Percentiles rank a stretch among this genome's conserved stretches.
Evolutionary conservation across 352 stramenopile genomes (phyloP).

Genomic region (Phytophthora hibernalis): DNA sequence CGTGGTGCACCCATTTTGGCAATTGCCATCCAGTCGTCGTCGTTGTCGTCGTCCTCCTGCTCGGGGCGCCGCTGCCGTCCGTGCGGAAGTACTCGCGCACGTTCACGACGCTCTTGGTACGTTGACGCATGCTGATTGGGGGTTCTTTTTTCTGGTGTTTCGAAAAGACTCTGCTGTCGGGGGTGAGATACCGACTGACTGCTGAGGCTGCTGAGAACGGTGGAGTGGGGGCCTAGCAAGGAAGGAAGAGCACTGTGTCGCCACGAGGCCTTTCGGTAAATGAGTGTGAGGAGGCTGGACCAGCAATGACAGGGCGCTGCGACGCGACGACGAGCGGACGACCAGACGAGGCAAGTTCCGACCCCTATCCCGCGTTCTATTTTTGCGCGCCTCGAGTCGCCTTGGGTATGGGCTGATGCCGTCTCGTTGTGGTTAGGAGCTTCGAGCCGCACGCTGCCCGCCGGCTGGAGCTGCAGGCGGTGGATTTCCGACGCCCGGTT

Average conservation of each 20-base stretch:
- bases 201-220: not conserved
- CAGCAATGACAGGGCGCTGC: conserved; percentile 30
- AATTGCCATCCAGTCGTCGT: conserved; percentile 62
- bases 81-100: conserved; percentile 78
- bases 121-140: conserved; percentile 55
- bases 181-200: not conserved
- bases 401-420: conserved; percentile 4
- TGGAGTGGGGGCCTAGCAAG: not conserved
- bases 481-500: conserved; percentile 16
- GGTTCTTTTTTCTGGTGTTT: conserved; percentile 15
- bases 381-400: conserved; percentile 24
- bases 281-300: conserved; percentile 15
- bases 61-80: conserved; percentile 54
- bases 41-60: conserved; percentile 50
- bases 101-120: conserved; percentile 77
- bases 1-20: conserved; percentile 36
- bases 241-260: conserved; percentile 18
- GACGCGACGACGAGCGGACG: conserved; percentile 29
- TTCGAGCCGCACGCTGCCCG: conserved; percentile 3
- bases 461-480: conserved; percentile 11
- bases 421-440: conserved; percentile 13
- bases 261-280: conserved; percentile 39
- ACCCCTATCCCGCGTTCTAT: conserved; percentile 44
- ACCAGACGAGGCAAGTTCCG: conserved; percentile 43
- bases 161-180: not conserved